Evolutionary conservation across 345 rosid species (phyloP), one percentile per base, ranked within the genome.

Genomic region (Acer campestre): DNA sequence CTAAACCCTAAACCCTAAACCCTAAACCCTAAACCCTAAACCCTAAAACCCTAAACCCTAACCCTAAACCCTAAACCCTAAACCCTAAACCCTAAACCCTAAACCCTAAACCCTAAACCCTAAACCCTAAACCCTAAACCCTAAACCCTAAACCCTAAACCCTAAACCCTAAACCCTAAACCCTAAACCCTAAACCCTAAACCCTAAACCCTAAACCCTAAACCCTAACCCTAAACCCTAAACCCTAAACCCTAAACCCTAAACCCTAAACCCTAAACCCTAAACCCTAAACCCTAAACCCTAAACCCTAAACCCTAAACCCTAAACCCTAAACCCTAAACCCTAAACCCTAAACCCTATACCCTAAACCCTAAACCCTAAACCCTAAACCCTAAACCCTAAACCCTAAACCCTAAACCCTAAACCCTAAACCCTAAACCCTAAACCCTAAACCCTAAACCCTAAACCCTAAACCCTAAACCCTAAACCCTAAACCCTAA

Each of bases 271-370:
- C 81, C 77, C 55, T 71, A 78, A 72, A 75, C 76, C 82, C 70
- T 68, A 80, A 80, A 80, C 79, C 75, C 75, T 35, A 80, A 80
- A 70, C 70, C 70, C 75, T 75, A 68, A 74, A 80, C 82, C 78
- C 75, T 80, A 80, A 80, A 74, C 73, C 82, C 82, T 61, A 74
- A 74, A 73, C 82, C 82, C 82, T 67, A 73, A 74, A 79, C 77
- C 78, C 20, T 53, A 80, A 80, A 71, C 82, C 75, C 79, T 61
- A 67, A 80, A 69, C 73, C 82, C 79, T 61, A 67, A 80, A 62
- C 70, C 75, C 71, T 51, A 68, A 74, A 75, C 79, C 75, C 79
- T 59, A 80, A 80, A 68, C 75, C 82, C 72, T 56, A 74, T 75
- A 68, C 73, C 78, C 79, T 53, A 53, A 53, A 69, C 42, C 82